Evolutionary conservation across 192 early-diverging fungal species (phyloP).

Genomic region (Thoreauomyces humboldtii): DNA sequence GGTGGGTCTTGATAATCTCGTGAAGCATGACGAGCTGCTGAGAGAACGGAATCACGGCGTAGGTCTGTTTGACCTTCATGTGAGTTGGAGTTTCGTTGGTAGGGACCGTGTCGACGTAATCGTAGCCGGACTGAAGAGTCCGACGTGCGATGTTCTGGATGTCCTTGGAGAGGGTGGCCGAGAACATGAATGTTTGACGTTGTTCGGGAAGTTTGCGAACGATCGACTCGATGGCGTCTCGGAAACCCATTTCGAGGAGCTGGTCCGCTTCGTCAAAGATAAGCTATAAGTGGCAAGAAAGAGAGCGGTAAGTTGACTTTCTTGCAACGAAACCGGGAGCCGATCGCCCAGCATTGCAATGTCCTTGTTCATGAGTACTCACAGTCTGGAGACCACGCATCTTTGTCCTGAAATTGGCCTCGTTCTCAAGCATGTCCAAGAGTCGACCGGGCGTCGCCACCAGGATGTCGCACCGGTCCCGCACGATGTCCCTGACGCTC

Average conservation of each 20-base stretch:
- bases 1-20: slow-evolving; percentile 66
- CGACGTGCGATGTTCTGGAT: slow-evolving; percentile 67
- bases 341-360: no score
- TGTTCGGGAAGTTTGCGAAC: slow-evolving; percentile 55
- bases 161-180: slow-evolving; percentile 78
- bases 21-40: slow-evolving; percentile 61
- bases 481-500: slow-evolving; percentile 68
- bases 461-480: slow-evolving; percentile 79
- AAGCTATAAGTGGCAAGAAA: slow-evolving; percentile 46
- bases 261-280: slow-evolving; percentile 96
- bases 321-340: no score
- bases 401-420: slow-evolving; percentile 10
- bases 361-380: no score
- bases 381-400: slow-evolving; percentile 16
- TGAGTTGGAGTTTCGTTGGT: slow-evolving; percentile 83
- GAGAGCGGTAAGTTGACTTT: no score
- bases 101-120: slow-evolving; percentile 80
- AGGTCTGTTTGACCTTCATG: slow-evolving; percentile 76
- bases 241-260: slow-evolving; percentile 93
- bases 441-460: slow-evolving; percentile 93
- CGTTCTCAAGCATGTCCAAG: slow-evolving; percentile 80
- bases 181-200: slow-evolving; percentile 90
- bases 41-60: slow-evolving; percentile 58
- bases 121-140: slow-evolving; percentile 63
- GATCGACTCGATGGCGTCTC: slow-evolving; percentile 70